A percentile compares a stretch with the other conserved stretches of the same genome.
Conservation (phyloP, 371 early-diverging fungal genomes). For the Circinella minor region DNA sequence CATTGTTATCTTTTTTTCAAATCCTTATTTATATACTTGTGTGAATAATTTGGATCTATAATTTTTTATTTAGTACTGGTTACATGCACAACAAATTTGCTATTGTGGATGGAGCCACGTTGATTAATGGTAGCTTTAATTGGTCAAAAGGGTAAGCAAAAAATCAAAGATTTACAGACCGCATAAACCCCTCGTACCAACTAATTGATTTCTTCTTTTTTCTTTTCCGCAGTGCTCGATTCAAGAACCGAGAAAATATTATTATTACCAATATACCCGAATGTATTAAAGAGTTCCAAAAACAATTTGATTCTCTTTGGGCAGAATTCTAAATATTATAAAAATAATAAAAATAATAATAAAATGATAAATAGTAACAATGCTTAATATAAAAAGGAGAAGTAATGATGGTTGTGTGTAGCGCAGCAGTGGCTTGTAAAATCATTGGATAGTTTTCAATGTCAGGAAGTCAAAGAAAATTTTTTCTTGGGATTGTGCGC, state of each 20-base stretch:
- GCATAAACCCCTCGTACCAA: neutral
- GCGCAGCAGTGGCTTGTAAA: conserved; percentile 8
- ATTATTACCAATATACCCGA: conserved; percentile 57
- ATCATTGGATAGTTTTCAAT: neutral
- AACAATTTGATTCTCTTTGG: conserved; percentile 60
- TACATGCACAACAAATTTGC: conserved; percentile 72
- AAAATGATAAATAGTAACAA: neutral
- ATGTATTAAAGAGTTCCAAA: conserved; percentile 55
- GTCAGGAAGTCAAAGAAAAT: neutral
- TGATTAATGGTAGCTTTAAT: conserved; percentile 65
- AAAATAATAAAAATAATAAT: neutral
- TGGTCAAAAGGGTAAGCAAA: conserved; percentile 61
- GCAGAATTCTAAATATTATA: neutral
- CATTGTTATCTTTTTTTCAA: neutral
- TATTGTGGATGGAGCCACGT: conserved; percentile 46
- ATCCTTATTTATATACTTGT: neutral
- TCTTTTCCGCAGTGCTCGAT: conserved; percentile 49
- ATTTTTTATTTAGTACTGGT: conserved; percentile 30
- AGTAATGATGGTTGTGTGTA: neutral
- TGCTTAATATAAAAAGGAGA: neutral
- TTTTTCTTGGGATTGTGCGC: neutral
- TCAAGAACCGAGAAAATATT: conserved; percentile 63
- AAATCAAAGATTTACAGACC: neutral
- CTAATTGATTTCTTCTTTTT: neutral
- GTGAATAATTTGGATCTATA: conserved; percentile 27